Percentiles rank a stretch among this genome's conserved stretches.
Conservation (phyloP, 106 monocot species). For the Allium cepa region DNA sequence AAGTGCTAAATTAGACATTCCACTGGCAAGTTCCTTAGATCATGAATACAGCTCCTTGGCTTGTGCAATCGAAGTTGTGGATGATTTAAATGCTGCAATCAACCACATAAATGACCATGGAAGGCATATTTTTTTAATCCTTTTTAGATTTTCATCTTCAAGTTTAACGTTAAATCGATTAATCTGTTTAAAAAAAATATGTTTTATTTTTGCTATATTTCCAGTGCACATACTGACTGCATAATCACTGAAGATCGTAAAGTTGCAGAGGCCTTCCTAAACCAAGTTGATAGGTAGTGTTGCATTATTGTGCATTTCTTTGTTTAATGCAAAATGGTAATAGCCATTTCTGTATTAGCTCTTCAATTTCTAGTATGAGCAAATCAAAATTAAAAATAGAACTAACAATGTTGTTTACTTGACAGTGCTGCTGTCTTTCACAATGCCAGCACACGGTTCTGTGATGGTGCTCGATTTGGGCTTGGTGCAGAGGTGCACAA, state of each 20-base stretch:
- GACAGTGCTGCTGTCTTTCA: slow-evolving; percentile 93
- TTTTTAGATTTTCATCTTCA: not conserved
- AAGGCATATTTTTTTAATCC: slow-evolving; percentile 31
- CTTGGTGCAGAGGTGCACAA: slow-evolving; percentile 87
- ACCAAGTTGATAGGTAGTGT: slow-evolving; percentile 75
- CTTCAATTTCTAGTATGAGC: not conserved
- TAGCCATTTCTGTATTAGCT: not conserved
- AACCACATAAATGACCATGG: slow-evolving; percentile 86
- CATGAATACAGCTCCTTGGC: slow-evolving; percentile 90
- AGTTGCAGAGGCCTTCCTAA: slow-evolving; percentile 70
- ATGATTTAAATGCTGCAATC: slow-evolving; percentile 74
- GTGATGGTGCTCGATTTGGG: slow-evolving; percentile 99
- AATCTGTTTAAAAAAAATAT: not conserved
- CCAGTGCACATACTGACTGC: slow-evolving; percentile 93
- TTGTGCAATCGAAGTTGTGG: slow-evolving; percentile 86
- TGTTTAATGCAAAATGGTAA: not conserved
- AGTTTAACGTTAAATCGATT: not conserved
- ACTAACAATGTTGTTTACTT: not conserved
- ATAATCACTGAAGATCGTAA: slow-evolving; percentile 64
- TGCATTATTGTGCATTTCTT: not conserved
- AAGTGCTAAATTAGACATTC: slow-evolving; percentile 54
- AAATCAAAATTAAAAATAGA: too few relatives aligned
- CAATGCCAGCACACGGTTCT: slow-evolving; percentile 97
- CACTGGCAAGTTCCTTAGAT: slow-evolving; percentile 52
- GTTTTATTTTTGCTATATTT: not conserved